Evolutionary conservation across 495 filamentous ascomycete species (phyloP).

Genomic region (Tetracladium setigerum): DNA sequence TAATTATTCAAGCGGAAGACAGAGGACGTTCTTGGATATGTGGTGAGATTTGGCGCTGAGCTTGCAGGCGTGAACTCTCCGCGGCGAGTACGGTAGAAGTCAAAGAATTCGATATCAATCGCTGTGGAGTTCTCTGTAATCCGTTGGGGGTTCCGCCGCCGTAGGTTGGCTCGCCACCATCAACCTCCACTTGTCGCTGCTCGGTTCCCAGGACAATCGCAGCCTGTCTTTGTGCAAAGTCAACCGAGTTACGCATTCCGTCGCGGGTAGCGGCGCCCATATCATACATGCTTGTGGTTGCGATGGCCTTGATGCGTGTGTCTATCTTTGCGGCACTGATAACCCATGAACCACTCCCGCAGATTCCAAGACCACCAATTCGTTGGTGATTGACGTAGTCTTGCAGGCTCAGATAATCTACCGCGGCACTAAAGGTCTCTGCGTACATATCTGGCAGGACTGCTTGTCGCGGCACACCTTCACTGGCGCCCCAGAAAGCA

Average conservation of each 20-base stretch:
- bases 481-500: conserved; percentile 32
- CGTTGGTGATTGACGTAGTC: conserved; percentile 23
- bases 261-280: conserved; percentile 26
- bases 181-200: too few relatives aligned
- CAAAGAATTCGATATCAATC: background rate
- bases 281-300: conserved; percentile 25
- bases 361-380: conserved; percentile 36
- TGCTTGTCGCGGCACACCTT: conserved; percentile 28
- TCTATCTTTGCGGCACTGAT: conserved; percentile 32
- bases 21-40: conserved; percentile 16
- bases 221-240: background rate
- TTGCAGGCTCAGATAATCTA: conserved; percentile 25
- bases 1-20: conserved; percentile 28
- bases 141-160: background rate
- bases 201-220: too few relatives aligned
- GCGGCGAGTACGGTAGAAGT: conserved; percentile 2
- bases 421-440: conserved; percentile 30
- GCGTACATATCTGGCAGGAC: conserved; percentile 32
- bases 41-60: background rate
- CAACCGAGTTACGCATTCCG: conserved; percentile 13
- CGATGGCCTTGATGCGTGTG: conserved; percentile 30
- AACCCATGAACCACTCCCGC: conserved; percentile 30
- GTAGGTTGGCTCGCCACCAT: too few relatives aligned
- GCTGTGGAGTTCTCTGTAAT: too few relatives aligned
- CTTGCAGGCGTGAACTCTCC: background rate